phyloP scores from a whole-genome alignment of 2,329 filamentous ascomycete species.

The Juglanconis oblonga region DNA sequence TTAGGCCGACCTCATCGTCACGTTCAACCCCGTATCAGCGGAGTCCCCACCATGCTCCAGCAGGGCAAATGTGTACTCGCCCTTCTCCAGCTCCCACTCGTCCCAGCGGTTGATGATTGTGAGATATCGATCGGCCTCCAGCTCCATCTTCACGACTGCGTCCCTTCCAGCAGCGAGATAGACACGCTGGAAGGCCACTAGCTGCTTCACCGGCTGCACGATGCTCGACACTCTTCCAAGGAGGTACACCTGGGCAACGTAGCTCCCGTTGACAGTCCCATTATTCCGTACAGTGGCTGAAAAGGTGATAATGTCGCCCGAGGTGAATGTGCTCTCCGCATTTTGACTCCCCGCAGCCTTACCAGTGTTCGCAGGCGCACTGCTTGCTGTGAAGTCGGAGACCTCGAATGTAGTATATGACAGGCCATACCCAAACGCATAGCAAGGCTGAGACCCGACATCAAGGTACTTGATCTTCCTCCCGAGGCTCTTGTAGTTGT shows the following conservation, averaged over 20 bases:
- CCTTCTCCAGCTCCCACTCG: slow-evolving; percentile 42
- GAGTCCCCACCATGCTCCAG: slow-evolving; percentile 36
- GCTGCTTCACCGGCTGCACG: slow-evolving; percentile 39
- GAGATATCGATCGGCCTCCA: slow-evolving; percentile 41
- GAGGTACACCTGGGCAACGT: slow-evolving; percentile 40
- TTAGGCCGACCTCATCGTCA: slow-evolving; percentile 36
- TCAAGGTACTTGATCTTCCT: slow-evolving; percentile 29
- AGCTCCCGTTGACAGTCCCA: slow-evolving; percentile 31
- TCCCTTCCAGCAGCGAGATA: slow-evolving; percentile 34
- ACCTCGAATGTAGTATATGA: slow-evolving; percentile 32
- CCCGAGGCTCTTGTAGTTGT: slow-evolving; percentile 32
- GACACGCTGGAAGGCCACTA: slow-evolving; percentile 39
- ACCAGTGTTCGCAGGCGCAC: neutral
- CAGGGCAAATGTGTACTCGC: slow-evolving; percentile 39
- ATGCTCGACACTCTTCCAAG: slow-evolving; percentile 37
- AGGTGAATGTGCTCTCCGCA: neutral
- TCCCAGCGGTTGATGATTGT: slow-evolving; percentile 38
- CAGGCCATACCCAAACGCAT: slow-evolving; percentile 34
- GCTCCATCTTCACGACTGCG: slow-evolving; percentile 28
- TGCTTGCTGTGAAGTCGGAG: slow-evolving; percentile 23
- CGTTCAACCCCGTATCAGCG: slow-evolving; percentile 32
- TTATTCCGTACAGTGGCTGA: slow-evolving; percentile 31
- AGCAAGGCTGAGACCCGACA: slow-evolving; percentile 27
- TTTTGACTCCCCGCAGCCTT: too few relatives aligned
- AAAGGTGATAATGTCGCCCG: slow-evolving; percentile 32